phyloP scores from a whole-genome alignment of 345 rosid species.

The Boechera divaricarpa region DNA sequence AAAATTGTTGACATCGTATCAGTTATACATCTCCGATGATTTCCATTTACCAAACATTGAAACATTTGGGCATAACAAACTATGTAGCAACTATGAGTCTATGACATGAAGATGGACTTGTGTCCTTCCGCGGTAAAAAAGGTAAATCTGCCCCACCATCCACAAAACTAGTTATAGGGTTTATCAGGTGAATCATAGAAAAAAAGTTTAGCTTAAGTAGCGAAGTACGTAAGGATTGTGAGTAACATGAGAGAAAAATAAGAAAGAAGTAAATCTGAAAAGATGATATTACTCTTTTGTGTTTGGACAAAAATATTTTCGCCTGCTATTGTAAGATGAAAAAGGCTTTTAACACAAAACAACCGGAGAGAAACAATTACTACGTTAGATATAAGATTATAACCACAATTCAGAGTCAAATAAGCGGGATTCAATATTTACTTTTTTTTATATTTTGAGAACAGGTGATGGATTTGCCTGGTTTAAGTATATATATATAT shows the following conservation, averaged over 20 bases:
- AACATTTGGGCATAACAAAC: not conserved
- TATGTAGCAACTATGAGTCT: not conserved
- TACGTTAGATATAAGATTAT: not conserved
- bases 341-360: too few species aligned
- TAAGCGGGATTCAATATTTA: not conserved
- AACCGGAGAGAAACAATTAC: not conserved
- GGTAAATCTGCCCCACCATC: not conserved
- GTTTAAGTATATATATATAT: too few species aligned
- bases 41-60: constrained; percentile 1
- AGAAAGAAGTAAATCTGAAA: too few species aligned
- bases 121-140: not conserved
- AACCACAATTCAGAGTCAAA: not conserved
- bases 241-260: too few species aligned
- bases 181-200: too few species aligned
- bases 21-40: not conserved
- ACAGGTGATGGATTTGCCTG: not conserved
- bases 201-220: too few species aligned
- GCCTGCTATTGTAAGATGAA: not conserved
- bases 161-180: not conserved
- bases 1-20: not conserved
- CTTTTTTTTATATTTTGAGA: not conserved
- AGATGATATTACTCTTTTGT: not conserved
- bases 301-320: too few species aligned
- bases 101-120: not conserved
- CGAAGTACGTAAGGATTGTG: too few species aligned